Evolutionary conservation across 2,329 filamentous ascomycete genomes (phyloP).

Genomic region (Ilyonectria robusta): DNA sequence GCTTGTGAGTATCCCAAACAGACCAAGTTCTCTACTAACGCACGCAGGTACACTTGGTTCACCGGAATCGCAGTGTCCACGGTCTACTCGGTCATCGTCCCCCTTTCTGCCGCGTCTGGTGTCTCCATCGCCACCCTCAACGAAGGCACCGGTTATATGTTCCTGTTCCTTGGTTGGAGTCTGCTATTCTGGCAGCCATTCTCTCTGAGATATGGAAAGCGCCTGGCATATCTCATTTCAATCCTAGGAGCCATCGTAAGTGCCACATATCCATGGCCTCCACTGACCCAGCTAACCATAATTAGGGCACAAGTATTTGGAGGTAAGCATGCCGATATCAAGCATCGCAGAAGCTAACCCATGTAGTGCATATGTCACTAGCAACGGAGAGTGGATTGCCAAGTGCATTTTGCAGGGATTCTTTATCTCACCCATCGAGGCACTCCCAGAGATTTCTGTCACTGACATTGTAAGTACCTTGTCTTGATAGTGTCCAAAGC

Average conservation of each 20-base stretch:
- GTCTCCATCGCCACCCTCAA: conserved; percentile 54
- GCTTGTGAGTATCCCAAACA: conserved; percentile 44
- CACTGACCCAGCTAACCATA: neutral
- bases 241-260: conserved; percentile 50
- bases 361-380: conserved; percentile 53
- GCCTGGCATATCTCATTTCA: conserved; percentile 56
- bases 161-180: conserved; percentile 61
- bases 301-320: conserved; percentile 44
- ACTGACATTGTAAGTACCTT: conserved; percentile 53
- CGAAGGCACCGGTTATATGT: conserved; percentile 59
- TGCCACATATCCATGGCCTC: neutral
- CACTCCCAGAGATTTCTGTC: conserved; percentile 61
- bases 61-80: conserved; percentile 57
- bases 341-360: neutral
- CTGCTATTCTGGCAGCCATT: conserved; percentile 64
- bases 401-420: conserved; percentile 61
- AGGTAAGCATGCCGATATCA: conserved; percentile 30
- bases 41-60: conserved; percentile 54
- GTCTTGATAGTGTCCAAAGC: accelerated
- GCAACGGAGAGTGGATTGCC: conserved; percentile 61
- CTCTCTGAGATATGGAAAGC: conserved; percentile 61
- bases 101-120: conserved; percentile 51
- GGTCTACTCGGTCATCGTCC: conserved; percentile 57
- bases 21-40: neutral
- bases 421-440: conserved; percentile 61